Evolutionary conservation across 2,329 filamentous ascomycete genomes (phyloP).

Genomic region (Botryotinia convoluta): DNA sequence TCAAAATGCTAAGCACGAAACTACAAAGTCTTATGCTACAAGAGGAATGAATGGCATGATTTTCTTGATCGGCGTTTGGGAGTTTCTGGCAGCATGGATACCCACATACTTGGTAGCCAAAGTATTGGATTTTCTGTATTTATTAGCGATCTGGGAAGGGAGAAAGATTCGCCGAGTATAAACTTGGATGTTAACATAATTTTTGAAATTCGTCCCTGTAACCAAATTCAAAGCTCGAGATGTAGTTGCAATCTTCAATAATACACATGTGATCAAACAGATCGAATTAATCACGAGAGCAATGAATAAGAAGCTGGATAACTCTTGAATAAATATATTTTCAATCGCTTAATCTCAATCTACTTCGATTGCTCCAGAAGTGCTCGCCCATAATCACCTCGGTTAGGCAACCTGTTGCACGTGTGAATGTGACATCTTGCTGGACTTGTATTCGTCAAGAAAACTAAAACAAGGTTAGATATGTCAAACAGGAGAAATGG

Average conservation of each 20-base stretch:
- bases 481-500: neutral
- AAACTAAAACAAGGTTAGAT: slow-evolving; percentile 48
- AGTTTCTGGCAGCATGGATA: neutral
- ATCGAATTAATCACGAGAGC: neutral
- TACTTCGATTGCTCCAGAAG: slow-evolving; percentile 25
- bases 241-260: neutral
- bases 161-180: neutral
- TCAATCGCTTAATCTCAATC: neutral
- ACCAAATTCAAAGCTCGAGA: neutral
- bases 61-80: neutral
- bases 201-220: neutral
- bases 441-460: slow-evolving; percentile 69
- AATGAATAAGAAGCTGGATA: neutral
- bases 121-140: neutral
- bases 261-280: neutral
- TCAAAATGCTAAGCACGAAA: neutral
- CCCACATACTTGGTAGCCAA: neutral
- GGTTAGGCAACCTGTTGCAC: slow-evolving; percentile 68
- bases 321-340: neutral
- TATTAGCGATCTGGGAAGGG: neutral
- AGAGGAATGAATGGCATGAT: neutral
- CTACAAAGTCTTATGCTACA: neutral
- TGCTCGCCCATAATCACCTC: slow-evolving; percentile 67
- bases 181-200: neutral
- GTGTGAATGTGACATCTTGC: slow-evolving; percentile 81